Conservation (phyloP, 495 filamentous ascomycete species). For the Xylaria cubensis region DNA sequence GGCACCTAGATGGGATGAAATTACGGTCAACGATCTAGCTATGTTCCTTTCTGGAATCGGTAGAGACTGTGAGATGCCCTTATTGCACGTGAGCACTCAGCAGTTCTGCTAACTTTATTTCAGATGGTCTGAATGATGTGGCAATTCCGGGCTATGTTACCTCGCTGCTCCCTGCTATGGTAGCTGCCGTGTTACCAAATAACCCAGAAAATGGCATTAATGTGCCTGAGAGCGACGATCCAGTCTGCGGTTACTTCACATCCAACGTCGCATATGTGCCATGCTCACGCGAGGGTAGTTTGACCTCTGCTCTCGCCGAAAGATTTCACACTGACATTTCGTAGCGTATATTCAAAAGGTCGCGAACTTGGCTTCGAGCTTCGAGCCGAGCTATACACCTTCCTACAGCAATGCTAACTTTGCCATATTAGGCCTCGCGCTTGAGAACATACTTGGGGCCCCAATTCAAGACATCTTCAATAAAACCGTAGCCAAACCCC, state of each 20-base stretch:
- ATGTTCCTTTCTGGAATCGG: constrained; percentile 10
- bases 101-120: constrained; percentile 6
- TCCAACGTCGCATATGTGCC: constrained; percentile 2
- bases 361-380: constrained; percentile 3
- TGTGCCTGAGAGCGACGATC: constrained; percentile 9
- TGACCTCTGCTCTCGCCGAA: not conserved
- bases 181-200: constrained; percentile 9
- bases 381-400: constrained; percentile 7
- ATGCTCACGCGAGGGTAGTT: constrained; percentile 9
- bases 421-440: constrained; percentile 12
- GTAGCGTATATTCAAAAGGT: constrained; percentile 10
- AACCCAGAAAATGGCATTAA: constrained; percentile 12
- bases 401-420: constrained; percentile 13
- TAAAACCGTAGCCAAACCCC: not conserved
- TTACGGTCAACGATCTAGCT: constrained; percentile 14
- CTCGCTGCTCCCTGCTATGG: constrained; percentile 10
- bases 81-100: not conserved
- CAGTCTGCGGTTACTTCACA: constrained; percentile 14
- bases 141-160: constrained; percentile 1
- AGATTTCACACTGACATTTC: not conserved
- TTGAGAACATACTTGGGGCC: constrained; percentile 4
- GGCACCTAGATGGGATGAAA: constrained; percentile 8
- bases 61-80: constrained; percentile 4
- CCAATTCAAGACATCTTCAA: constrained; percentile 4
- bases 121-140: constrained; percentile 16